Evolutionary conservation across 139 green algal genomes (phyloP).

Genomic region (Closterium sp.): DNA sequence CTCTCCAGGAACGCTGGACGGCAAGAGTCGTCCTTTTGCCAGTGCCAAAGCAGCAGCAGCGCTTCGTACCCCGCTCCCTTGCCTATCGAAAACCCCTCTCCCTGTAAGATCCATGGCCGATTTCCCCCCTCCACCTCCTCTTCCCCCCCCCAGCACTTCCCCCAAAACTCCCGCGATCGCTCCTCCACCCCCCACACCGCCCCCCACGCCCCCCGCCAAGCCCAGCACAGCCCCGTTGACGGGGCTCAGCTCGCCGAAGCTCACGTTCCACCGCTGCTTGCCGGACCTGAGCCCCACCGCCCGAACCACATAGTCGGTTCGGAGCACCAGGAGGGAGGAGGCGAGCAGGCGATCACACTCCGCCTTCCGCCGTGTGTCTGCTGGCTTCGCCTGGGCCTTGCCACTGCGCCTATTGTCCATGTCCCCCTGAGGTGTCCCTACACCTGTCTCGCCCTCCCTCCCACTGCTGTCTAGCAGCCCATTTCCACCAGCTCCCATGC

Average conservation of each 20-base stretch:
- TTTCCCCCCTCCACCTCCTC: not conserved
- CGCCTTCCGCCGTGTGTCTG: no score
- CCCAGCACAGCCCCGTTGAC: conserved; percentile 14
- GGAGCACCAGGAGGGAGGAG: conserved; percentile 22
- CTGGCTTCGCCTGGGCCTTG: no score
- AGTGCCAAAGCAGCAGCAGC: not conserved
- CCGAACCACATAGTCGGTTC: conserved; percentile 51
- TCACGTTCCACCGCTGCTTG: conserved; percentile 51
- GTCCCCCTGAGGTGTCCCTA: no score
- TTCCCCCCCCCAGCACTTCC: not conserved
- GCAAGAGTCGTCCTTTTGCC: not conserved
- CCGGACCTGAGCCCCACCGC: conserved; percentile 30
- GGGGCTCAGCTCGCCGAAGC: conserved; percentile 18
- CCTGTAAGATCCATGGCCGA: not conserved
- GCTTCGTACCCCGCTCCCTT: not conserved
- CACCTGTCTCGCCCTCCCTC: not conserved
- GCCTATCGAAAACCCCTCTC: not conserved
- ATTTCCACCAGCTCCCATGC: not conserved
- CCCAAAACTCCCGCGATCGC: not conserved
- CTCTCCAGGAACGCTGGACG: not conserved
- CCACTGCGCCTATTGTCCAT: no score
- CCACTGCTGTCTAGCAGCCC: not conserved
- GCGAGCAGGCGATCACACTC: not conserved
- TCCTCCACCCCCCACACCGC: not conserved
- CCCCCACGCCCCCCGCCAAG: not conserved